Evolutionary conservation across 2,329 filamentous ascomycete species (phyloP).

Genomic region (Magnaporthiopsis rhizophila): DNA sequence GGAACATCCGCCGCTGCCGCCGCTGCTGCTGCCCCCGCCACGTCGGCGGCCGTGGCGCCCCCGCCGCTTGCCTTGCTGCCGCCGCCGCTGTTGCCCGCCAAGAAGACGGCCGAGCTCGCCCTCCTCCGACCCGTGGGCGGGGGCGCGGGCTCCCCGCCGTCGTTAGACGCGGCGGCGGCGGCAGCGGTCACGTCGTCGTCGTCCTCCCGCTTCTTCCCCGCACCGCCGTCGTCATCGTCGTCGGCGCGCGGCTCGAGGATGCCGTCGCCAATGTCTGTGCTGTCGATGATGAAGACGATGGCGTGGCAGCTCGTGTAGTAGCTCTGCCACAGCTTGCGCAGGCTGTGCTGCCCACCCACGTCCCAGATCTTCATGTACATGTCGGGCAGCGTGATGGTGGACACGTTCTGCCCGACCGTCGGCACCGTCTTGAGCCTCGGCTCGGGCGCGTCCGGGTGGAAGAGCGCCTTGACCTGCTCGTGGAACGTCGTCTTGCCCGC

Average conservation of each 20-base stretch:
- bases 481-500: slow-evolving; percentile 98
- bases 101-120: not conserved
- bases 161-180: not conserved
- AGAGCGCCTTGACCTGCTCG: slow-evolving; percentile 89
- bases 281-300: slow-evolving; percentile 96
- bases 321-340: slow-evolving; percentile 88
- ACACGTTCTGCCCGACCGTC: slow-evolving; percentile 94
- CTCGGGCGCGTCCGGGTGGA: slow-evolving; percentile 59
- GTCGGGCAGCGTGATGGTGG: slow-evolving; percentile 80
- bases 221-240: slow-evolving; percentile 10
- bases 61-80: not conserved
- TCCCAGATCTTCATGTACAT: slow-evolving; percentile 99
- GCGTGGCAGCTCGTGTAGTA: slow-evolving; percentile 94
- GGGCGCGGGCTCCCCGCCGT: not conserved
- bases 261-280: slow-evolving; percentile 83
- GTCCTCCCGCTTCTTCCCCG: too few species aligned
- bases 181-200: too few species aligned
- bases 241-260: slow-evolving; percentile 38
- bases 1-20: slow-evolving; percentile 10
- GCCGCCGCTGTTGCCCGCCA: not conserved
- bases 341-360: slow-evolving; percentile 83
- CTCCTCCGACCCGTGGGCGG: not conserved
- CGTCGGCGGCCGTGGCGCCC: not conserved
- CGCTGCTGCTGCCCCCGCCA: not conserved
- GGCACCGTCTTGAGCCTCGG: slow-evolving; percentile 76